Percentiles rank a stretch among this genome's conserved stretches.
phyloP scores from a whole-genome alignment of 495 filamentous ascomycete species.

The Hypoxylon trugodes region DNA sequence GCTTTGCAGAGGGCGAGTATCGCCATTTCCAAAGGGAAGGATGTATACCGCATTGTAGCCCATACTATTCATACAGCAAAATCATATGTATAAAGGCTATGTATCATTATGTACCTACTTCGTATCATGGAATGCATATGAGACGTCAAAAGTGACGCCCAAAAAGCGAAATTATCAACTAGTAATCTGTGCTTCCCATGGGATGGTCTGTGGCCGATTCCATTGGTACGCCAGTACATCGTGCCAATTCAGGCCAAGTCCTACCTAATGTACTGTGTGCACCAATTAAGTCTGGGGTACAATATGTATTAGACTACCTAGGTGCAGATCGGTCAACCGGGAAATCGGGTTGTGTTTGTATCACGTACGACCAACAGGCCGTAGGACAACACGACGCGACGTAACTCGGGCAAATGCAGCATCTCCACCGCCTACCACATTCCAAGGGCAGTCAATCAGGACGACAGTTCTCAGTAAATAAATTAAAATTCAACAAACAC shows the following conservation, averaged over 20 bases:
- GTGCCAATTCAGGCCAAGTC: constrained; percentile 10
- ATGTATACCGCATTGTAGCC: not conserved
- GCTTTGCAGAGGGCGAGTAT: constrained; percentile 8
- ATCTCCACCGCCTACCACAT: constrained; percentile 6
- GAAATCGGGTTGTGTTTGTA: constrained; percentile 31
- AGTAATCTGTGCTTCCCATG: not conserved
- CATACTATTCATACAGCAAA: constrained; percentile 20
- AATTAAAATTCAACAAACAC: constrained; percentile 12
- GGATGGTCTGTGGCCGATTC: constrained; percentile 9
- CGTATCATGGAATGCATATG: constrained; percentile 23
- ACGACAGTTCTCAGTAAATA: constrained; percentile 4
- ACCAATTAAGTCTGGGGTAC: constrained; percentile 19
- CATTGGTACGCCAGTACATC: constrained; percentile 11
- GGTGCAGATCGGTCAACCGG: constrained; percentile 27
- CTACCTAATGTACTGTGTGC: not conserved
- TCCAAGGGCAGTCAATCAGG: constrained; percentile 11
- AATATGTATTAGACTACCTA: not conserved
- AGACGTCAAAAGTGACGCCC: constrained; percentile 14
- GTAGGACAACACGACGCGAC: constrained; percentile 15
- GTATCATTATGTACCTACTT: constrained; percentile 42
- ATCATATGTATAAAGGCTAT: constrained; percentile 39
- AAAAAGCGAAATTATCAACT: not conserved
- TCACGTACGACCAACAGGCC: constrained; percentile 36
- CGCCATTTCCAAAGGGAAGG: constrained; percentile 8
- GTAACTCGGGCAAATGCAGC: constrained; percentile 22